These are phyloP conservation scores for Gamarada debralockiae DNA, from an alignment of 495 filamentous ascomycete species.

Conservation along the genomic window DNA sequence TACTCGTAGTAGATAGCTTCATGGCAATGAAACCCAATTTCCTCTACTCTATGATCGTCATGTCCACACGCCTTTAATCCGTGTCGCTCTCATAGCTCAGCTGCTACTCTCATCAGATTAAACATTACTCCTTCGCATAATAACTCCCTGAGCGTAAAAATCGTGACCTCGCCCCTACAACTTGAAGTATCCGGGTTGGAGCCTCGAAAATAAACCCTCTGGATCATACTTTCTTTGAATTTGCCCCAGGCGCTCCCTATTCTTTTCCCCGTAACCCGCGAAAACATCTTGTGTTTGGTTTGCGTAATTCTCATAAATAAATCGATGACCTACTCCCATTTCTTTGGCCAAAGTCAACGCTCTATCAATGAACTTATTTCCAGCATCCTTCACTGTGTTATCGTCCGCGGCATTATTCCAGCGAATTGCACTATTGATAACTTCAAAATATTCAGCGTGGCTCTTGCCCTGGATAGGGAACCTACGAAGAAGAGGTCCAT, in stretches of 20 bases:
- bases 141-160: too few relatives aligned
- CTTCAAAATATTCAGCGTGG: not conserved
- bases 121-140: too few relatives aligned
- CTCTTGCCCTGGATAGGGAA: not conserved
- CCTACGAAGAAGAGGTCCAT: slow-evolving; percentile 33
- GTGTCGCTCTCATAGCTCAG: too few relatives aligned
- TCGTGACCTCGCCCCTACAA: too few relatives aligned
- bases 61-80: too few relatives aligned
- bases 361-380: slow-evolving; percentile 3
- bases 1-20: too few relatives aligned
- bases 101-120: too few relatives aligned
- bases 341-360: slow-evolving; percentile 3
- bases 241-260: slow-evolving; percentile 26
- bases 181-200: slow-evolving; percentile 20
- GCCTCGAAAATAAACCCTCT: slow-evolving; percentile 10
- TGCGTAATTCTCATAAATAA: slow-evolving; percentile 38
- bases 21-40: too few relatives aligned
- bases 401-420: slow-evolving; percentile 12
- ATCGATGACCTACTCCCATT: slow-evolving; percentile 7
- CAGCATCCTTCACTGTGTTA: not conserved
- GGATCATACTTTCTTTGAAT: slow-evolving; percentile 41
- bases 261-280: slow-evolving; percentile 36
- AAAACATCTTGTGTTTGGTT: slow-evolving; percentile 36
- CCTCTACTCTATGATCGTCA: too few relatives aligned
- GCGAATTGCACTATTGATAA: not conserved